Percentiles rank a stretch among this genome's conserved stretches.
Evolutionary conservation across 805 yeast species (phyloP).

Genomic region (Groenewaldozyma salmanticensis): DNA sequence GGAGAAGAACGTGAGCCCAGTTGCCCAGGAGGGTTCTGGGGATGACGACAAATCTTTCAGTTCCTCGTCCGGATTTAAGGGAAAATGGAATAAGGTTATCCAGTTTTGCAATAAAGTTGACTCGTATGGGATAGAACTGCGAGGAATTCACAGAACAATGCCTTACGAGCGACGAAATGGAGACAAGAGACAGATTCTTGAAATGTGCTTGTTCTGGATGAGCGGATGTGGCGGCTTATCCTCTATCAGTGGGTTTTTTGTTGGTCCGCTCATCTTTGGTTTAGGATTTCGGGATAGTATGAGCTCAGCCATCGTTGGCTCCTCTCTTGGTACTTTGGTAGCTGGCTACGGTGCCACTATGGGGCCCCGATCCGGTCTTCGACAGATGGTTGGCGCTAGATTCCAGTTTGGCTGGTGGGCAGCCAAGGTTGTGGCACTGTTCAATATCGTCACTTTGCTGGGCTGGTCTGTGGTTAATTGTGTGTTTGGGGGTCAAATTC

Average conservation of each 20-base stretch:
- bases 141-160: constrained; percentile 69
- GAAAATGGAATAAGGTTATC: constrained; percentile 8
- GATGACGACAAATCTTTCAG: too few species aligned
- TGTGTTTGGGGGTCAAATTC: constrained; percentile 80
- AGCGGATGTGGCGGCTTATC: constrained; percentile 84
- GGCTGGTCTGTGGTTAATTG: constrained; percentile 96
- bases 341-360: constrained; percentile 78
- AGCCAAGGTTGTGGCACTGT: constrained; percentile 63
- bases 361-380: constrained; percentile 86
- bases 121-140: constrained; percentile 54
- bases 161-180: constrained; percentile 47
- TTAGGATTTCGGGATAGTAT: constrained; percentile 59
- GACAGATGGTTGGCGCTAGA: constrained; percentile 80
- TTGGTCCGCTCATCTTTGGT: constrained; percentile 65
- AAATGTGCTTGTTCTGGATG: constrained; percentile 67
- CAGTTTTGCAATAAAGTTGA: constrained; percentile 34
- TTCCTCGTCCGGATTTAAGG: neutral
- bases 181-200: constrained; percentile 14
- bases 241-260: constrained; percentile 73
- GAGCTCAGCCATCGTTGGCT: constrained; percentile 53
- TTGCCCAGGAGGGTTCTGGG: too few species aligned
- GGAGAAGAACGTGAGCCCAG: too few species aligned
- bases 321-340: constrained; percentile 57
- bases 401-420: constrained; percentile 80
- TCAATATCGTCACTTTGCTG: constrained; percentile 63